Conservation (phyloP, 1,139 yeast species). For the Debaryomyces nepalensis region DNA sequence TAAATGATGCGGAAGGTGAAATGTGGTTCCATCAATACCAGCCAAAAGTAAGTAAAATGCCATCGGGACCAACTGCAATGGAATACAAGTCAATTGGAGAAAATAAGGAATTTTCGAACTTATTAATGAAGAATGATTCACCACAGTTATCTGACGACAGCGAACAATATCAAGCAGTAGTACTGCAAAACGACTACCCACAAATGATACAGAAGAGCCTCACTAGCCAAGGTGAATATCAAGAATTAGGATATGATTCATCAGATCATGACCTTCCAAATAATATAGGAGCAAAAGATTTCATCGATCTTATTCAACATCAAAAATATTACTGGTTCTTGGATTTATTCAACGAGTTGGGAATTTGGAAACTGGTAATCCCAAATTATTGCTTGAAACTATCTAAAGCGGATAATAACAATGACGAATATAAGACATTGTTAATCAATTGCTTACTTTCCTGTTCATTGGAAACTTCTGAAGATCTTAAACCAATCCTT, state of each 20-base stretch:
- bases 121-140: slow-evolving; percentile 23
- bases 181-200: slow-evolving; percentile 3
- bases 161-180: slow-evolving; percentile 5
- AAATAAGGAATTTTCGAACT: slow-evolving; percentile 29
- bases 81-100: slow-evolving; percentile 24
- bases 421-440: slow-evolving; percentile 24
- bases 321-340: slow-evolving; percentile 46
- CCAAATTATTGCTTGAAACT: slow-evolving; percentile 39
- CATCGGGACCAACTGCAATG: slow-evolving; percentile 11
- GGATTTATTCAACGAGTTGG: slow-evolving; percentile 44
- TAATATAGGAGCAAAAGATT: slow-evolving; percentile 22
- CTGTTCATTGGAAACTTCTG: slow-evolving; percentile 28
- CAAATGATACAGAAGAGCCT: not conserved
- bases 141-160: slow-evolving; percentile 4
- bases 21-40: slow-evolving; percentile 11
- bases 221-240: not conserved
- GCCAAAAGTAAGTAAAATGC: not conserved
- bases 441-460: slow-evolving; percentile 37
- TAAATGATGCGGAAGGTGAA: slow-evolving; percentile 1
- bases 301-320: slow-evolving; percentile 32
- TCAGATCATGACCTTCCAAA: slow-evolving; percentile 8
- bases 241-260: not conserved
- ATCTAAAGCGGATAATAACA: slow-evolving; percentile 15
- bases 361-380: slow-evolving; percentile 45
- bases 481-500: slow-evolving; percentile 23